A percentile compares a stretch with the other conserved stretches of the same genome.
Evolutionary conservation across 306 rosid species (phyloP).

Genomic region (Arachis hypogaea): DNA sequence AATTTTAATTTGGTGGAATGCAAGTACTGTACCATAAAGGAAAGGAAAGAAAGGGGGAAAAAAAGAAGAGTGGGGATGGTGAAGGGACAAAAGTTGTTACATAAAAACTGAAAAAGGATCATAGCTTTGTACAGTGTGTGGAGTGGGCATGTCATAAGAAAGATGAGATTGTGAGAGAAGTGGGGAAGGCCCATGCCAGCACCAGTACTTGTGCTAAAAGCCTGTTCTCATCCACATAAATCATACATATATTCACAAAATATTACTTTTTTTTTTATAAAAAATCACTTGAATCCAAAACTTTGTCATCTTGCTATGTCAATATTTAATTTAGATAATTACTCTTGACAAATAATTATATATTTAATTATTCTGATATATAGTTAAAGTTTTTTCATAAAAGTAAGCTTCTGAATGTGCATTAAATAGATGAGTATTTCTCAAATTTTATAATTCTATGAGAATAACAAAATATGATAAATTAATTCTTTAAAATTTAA

Average conservation of each 20-base stretch:
- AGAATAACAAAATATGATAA: too few species aligned
- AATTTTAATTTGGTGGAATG: background rate
- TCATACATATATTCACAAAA: background rate
- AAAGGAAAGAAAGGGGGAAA: constrained; percentile 12
- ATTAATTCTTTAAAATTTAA: too few species aligned
- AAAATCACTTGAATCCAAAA: too few species aligned
- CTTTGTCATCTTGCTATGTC: too few species aligned
- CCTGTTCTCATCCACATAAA: constrained; percentile 42
- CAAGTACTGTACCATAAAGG: constrained; percentile 47
- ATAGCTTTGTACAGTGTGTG: constrained; percentile 54
- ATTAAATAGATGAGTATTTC: too few species aligned
- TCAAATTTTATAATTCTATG: too few species aligned
- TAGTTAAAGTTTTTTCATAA: too few species aligned
- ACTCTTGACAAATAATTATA: too few species aligned
- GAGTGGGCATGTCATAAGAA: constrained; percentile 56
- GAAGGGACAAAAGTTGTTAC: constrained; percentile 7
- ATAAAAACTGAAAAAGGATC: constrained; percentile 38
- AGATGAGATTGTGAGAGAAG: constrained; percentile 18
- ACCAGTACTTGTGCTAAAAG: constrained; percentile 51
- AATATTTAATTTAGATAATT: too few species aligned
- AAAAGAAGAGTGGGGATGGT: constrained; percentile 40
- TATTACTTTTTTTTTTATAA: too few species aligned
- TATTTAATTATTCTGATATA: too few species aligned
- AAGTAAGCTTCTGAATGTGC: too few species aligned
- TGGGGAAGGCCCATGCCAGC: constrained; percentile 53